Conservation (phyloP, 768 basidiomycete species). For the Lactarius sp. region DNA sequence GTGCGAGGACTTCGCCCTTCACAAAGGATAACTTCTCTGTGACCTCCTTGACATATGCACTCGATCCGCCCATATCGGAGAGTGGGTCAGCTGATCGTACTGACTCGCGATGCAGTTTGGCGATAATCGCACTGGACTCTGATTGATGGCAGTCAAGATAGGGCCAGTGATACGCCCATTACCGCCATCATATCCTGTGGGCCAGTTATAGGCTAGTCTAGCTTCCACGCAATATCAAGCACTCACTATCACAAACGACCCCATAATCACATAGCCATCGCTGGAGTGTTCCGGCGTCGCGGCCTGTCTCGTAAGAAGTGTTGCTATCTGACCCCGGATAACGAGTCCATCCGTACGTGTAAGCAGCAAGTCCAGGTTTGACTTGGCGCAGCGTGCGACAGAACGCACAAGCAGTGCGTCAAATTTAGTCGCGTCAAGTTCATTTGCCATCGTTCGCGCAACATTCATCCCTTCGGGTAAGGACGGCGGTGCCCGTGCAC, state of each 20-base stretch:
- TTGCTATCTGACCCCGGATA: conserved; percentile 71
- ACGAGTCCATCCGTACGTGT: conserved; percentile 64
- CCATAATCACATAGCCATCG: conserved; percentile 49
- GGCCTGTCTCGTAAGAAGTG: conserved; percentile 65
- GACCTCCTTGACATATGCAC: conserved; percentile 88
- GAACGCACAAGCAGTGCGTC: conserved; percentile 82
- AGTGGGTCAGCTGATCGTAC: conserved; percentile 62
- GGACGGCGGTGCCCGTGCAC: conserved; percentile 63
- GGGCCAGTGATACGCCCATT: conserved; percentile 61
- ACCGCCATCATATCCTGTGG: conserved; percentile 45
- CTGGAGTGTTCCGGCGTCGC: conserved; percentile 74
- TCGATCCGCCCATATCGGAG: conserved; percentile 52
- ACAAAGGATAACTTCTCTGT: conserved; percentile 82
- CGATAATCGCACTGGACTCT: conserved; percentile 74
- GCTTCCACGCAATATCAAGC: not conserved
- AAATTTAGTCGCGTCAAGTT: conserved; percentile 87
- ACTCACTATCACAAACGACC: conserved; percentile 56
- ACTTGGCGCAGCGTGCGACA: conserved; percentile 68
- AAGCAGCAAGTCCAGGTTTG: conserved; percentile 64
- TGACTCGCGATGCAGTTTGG: conserved; percentile 80
- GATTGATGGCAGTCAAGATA: conserved; percentile 64
- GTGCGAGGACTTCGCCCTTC: conserved; percentile 67
- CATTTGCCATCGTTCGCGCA: conserved; percentile 77
- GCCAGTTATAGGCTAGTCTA: not conserved
- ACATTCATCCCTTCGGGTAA: conserved; percentile 72